These are phyloP conservation scores for Gnomoniopsis smithogilvyi DNA, from an alignment of 2,329 filamentous ascomycete species.

Conservation along the genomic window DNA sequence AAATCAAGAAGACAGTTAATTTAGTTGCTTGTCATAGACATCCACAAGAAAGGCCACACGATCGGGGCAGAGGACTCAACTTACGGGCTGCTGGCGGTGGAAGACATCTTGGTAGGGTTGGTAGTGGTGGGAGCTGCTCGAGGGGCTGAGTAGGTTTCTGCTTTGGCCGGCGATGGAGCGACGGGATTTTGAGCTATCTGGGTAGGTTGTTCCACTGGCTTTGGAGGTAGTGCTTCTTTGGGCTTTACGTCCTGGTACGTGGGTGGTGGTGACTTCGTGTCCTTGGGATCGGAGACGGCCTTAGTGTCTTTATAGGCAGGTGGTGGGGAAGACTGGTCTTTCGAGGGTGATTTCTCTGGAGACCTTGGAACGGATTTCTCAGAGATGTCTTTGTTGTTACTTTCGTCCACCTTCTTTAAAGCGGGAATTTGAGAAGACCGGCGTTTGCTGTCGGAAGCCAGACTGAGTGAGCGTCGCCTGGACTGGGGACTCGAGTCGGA, in stretches of 20 bases:
- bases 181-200: not conserved
- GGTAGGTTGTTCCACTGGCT: not conserved
- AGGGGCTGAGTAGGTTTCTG: not conserved
- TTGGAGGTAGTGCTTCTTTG: not conserved
- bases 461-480: constrained; percentile 3
- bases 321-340: not conserved
- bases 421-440: not conserved
- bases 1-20: not conserved
- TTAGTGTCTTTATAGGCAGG: not conserved
- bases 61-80: not conserved
- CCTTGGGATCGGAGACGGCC: not conserved
- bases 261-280: not conserved
- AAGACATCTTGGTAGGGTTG: not conserved
- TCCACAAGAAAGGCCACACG: not conserved
- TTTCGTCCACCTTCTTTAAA: not conserved
- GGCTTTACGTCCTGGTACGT: not conserved
- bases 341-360: not conserved
- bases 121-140: not conserved
- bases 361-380: not conserved
- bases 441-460: constrained; percentile 1
- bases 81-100: constrained; percentile 10
- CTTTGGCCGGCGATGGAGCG: not conserved
- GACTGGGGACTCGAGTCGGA: constrained; percentile 3
- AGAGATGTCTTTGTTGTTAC: not conserved
- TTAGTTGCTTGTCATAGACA: not conserved